These are phyloP conservation scores for Physcomitrium patens DNA, from an alignment of 225 moss, liverwort and hornwort genomes.

Conservation along the genomic window DNA sequence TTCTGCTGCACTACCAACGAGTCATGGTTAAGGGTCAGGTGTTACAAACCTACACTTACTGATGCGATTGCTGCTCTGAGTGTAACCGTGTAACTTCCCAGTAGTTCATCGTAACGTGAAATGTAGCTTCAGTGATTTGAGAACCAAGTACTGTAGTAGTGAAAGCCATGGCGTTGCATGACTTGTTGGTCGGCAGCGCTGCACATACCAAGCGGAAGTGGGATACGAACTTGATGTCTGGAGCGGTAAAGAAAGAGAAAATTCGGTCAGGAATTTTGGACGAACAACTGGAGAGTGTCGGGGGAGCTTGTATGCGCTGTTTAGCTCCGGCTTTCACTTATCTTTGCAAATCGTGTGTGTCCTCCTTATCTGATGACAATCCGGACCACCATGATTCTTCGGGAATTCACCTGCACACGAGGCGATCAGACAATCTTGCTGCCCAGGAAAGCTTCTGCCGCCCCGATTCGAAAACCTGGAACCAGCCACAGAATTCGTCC, in stretches of 20 bases:
- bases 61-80: not conserved
- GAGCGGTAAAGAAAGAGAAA: conserved; percentile 37
- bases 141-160: not conserved
- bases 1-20: not conserved
- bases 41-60: not conserved
- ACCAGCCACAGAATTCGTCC: conserved; percentile 1
- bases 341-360: conserved; percentile 32
- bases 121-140: not conserved
- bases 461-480: not conserved
- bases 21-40: not conserved
- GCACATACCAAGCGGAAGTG: conserved; percentile 41
- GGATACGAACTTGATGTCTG: conserved; percentile 17
- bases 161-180: conserved; percentile 43
- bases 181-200: conserved; percentile 30
- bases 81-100: not conserved
- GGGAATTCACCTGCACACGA: not conserved
- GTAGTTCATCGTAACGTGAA: not conserved
- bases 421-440: not conserved
- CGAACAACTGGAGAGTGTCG: not conserved
- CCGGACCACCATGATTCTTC: conserved; percentile 9
- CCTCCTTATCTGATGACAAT: conserved; percentile 1
- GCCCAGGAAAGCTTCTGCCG: not conserved
- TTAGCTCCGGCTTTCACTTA: conserved; percentile 23
- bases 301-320: conserved; percentile 34
- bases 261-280: conserved; percentile 10